Conservation (phyloP, 116 monocot genomes). For the Dioscorea cayenensis region DNA sequence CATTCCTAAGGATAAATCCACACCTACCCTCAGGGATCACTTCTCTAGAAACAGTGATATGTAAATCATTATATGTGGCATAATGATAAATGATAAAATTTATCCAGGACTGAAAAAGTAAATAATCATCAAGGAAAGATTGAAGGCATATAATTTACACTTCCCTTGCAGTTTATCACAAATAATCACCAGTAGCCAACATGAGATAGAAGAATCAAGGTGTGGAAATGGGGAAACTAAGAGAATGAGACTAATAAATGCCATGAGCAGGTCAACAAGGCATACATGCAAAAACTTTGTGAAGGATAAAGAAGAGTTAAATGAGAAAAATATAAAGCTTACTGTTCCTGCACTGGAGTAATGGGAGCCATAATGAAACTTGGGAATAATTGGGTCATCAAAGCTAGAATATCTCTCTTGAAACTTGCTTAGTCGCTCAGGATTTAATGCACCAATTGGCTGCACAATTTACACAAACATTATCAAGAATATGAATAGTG, state of each 20-base stretch:
- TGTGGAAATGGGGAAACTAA: not conserved
- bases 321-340: slow-evolving; percentile 9
- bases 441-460: slow-evolving; percentile 95
- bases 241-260: not conserved
- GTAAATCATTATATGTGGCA: too few relatives aligned
- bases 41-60: too few relatives aligned
- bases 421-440: slow-evolving; percentile 82
- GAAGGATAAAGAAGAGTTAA: not conserved
- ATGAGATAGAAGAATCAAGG: not conserved
- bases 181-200: not conserved
- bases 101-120: too few relatives aligned
- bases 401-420: slow-evolving; percentile 81
- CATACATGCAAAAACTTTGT: not conserved
- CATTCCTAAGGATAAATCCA: too few relatives aligned
- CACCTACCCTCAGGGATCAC: too few relatives aligned
- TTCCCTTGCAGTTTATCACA: not conserved
- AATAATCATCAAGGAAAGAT: too few relatives aligned
- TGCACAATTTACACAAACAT: slow-evolving; percentile 16
- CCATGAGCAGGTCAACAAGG: not conserved
- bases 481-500: not conserved
- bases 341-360: slow-evolving; percentile 95
- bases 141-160: not conserved
- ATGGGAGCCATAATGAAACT: slow-evolving; percentile 96
- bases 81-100: too few relatives aligned
- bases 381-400: slow-evolving; percentile 93